Evolutionary conservation across 2,329 filamentous ascomycete genomes (phyloP), one percentile per base, ranked within the genome.

Genomic region (Fusarium dlaminii): DNA sequence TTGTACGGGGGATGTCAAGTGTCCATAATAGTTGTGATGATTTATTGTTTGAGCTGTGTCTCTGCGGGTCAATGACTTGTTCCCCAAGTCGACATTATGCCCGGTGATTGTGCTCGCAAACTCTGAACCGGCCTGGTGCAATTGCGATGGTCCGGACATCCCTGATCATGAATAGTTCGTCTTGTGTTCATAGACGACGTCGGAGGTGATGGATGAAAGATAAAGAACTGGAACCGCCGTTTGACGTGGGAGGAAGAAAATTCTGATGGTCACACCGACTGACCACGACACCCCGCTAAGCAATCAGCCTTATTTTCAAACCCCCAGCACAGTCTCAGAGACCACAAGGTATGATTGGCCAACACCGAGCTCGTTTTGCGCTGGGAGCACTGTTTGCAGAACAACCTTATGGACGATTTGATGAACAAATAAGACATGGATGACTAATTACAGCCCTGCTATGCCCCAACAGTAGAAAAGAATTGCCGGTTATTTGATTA

Each of bases 151-250:
- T 1, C 17, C 17, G 5, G 57, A 27, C 57, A 60, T 60, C 8
- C 0, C 8, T 5, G 3, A 12, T 34, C 29, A 20, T 14, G 2
- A 3, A 24, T 51, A 0, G 20, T 14, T 14, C 4, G 8, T 24
- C 2, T 7, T 18, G 22, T 1, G 3, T 14, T 24, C 22, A 14
- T 20, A 3, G 8, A 12, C 11, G 1, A 24, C 3, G 29, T 18
- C 2, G 15, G 8, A 24, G 12, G 22, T 14, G 6, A 10, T 13
- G 11, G 2, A 18, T 6, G 4, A 51, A 49, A 2, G 17, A 18
- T 32, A 0, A 18, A n/a, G 46, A n/a, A 32, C 15, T 32, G 3
- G 8, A 10, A 9, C 15, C 5, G 46, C 3, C 3, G 8, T 32
- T 24, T 24, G 12, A 7, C 8, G 1, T 4, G 3, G 0, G 4